Evolutionary conservation across 2,329 filamentous ascomycete genomes (phyloP).

Genomic region (Chaetomium sp.): DNA sequence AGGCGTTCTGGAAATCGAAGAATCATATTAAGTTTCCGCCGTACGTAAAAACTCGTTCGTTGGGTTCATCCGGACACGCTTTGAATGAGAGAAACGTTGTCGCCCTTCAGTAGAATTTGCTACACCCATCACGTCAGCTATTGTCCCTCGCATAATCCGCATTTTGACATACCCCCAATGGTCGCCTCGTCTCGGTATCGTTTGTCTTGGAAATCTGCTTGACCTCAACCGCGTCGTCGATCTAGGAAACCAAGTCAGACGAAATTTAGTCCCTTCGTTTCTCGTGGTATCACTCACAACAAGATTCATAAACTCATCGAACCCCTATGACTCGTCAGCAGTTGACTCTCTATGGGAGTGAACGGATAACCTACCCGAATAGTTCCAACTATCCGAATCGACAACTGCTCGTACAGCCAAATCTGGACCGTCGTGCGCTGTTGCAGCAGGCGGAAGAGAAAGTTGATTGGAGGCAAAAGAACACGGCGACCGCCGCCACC

Average conservation of each 20-base stretch:
- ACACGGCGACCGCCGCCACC: constrained; percentile 55
- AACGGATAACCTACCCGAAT: constrained; percentile 62
- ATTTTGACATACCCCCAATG: constrained; percentile 61
- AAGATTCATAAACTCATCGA: constrained; percentile 99
- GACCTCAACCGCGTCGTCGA: constrained; percentile 88
- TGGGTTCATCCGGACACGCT: constrained; percentile 30
- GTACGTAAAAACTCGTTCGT: background rate
- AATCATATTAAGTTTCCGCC: constrained; percentile 1
- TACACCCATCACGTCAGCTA: constrained; percentile 33
- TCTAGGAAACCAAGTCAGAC: constrained; percentile 16
- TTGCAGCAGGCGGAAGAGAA: constrained; percentile 34
- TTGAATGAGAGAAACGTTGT: constrained; percentile 81
- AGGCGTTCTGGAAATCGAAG: constrained; percentile 8
- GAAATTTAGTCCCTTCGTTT: constrained; percentile 22
- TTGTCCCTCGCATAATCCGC: background rate
- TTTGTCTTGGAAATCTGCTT: constrained; percentile 76
- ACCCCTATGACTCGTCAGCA: constrained; percentile 56
- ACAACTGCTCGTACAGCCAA: constrained; percentile 95
- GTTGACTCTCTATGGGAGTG: background rate
- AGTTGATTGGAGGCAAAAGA: constrained; percentile 49
- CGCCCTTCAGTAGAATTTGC: constrained; percentile 83
- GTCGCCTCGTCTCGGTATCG: constrained; percentile 66
- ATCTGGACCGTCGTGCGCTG: constrained; percentile 80
- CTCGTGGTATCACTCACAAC: constrained; percentile 40
- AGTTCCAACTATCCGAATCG: constrained; percentile 91